Conservation (phyloP, 1,139 yeast species). For the Ogataea hybrid region DNA sequence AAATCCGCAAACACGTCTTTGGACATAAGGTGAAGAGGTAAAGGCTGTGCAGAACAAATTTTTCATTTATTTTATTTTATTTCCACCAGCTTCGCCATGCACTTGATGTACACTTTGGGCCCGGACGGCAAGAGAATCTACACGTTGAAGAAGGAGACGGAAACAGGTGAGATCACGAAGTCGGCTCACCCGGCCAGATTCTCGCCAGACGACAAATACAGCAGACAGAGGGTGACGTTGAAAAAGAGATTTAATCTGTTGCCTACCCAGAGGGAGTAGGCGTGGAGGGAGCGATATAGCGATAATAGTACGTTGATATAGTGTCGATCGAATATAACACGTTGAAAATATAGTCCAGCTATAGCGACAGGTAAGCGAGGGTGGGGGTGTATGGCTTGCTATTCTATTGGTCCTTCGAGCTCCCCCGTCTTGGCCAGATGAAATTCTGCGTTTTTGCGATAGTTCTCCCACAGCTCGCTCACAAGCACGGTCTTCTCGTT, state of each 20-base stretch:
- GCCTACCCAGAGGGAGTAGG: slow-evolving; percentile 65
- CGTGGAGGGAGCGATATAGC: neutral
- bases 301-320: slow-evolving; percentile 1
- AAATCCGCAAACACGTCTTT: slow-evolving; percentile 47
- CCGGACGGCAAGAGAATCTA: slow-evolving; percentile 94
- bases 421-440: slow-evolving; percentile 69
- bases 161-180: slow-evolving; percentile 90
- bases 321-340: neutral
- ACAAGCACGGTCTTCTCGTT: slow-evolving; percentile 72
- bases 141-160: slow-evolving; percentile 82
- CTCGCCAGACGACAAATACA: slow-evolving; percentile 98
- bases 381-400: neutral
- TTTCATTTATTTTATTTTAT: slow-evolving; percentile 6
- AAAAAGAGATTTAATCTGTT: slow-evolving; percentile 90
- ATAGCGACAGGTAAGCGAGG: neutral
- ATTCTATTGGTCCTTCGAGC: slow-evolving; percentile 20
- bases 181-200: slow-evolving; percentile 99
- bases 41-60: slow-evolving; percentile 12
- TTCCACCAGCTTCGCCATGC: slow-evolving; percentile 49
- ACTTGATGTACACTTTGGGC: slow-evolving; percentile 97
- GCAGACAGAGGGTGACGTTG: slow-evolving; percentile 97
- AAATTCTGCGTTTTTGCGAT: slow-evolving; percentile 67
- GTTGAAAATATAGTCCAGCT: too few relatives aligned
- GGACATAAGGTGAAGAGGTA: slow-evolving; percentile 17
- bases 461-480: slow-evolving; percentile 81